These are phyloP conservation scores for Russula sp. DNA, from an alignment of 768 basidiomycete genomes.

Conservation along the genomic window DNA sequence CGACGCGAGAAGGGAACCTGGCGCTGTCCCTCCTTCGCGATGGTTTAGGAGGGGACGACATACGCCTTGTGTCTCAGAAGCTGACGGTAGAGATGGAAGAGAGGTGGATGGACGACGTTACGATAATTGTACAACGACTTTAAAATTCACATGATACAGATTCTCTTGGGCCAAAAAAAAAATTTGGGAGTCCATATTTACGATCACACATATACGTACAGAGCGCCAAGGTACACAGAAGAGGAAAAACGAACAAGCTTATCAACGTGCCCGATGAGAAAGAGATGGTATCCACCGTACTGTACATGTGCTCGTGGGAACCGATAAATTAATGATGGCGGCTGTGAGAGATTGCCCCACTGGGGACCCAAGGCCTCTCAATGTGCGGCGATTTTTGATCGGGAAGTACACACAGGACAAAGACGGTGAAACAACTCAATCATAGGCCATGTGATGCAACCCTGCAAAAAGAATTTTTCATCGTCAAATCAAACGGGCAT, in stretches of 20 bases:
- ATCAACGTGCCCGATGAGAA: constrained; percentile 13
- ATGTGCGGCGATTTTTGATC: constrained; percentile 32
- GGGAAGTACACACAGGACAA: constrained; percentile 49
- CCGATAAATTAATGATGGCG: constrained; percentile 20
- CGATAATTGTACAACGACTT: constrained; percentile 40
- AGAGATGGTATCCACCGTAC: constrained; percentile 23
- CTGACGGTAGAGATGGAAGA: constrained; percentile 47
- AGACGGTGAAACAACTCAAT: constrained; percentile 57
- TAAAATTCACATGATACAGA: constrained; percentile 5
- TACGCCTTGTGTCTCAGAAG: constrained; percentile 36
- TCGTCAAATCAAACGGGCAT: not conserved
- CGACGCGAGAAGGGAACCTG: constrained; percentile 29
- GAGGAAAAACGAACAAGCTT: constrained; percentile 15
- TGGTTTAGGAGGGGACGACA: constrained; percentile 40
- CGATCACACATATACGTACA: constrained; percentile 15
- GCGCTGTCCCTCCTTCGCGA: constrained; percentile 40
- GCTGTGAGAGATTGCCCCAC: constrained; percentile 7
- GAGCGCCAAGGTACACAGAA: not conserved
- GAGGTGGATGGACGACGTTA: constrained; percentile 47
- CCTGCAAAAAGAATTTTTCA: constrained; percentile 34
- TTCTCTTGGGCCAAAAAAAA: not conserved
- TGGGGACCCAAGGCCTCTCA: constrained; percentile 24
- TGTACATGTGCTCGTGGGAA: constrained; percentile 21
- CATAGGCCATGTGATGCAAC: constrained; percentile 69
- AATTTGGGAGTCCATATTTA: not conserved